Base-by-base conservation (phyloP, 148 eudicot species). In the Diospyros kaki region DNA sequence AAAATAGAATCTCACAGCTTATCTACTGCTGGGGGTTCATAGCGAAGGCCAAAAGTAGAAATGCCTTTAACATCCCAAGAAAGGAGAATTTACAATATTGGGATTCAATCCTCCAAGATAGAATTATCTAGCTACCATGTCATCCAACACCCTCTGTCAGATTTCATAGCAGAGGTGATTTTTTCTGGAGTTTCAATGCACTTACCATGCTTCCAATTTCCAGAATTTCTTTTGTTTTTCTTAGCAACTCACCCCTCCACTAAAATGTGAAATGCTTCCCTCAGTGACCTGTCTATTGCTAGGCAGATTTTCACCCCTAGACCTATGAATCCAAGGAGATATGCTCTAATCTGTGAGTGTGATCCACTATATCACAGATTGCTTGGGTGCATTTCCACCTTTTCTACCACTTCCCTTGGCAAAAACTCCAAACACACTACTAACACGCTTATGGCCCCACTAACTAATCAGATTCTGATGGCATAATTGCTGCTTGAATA, bases 391-490 rank as follows among this genome's bases (percentile, higher is more conserved):
- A 86, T 72, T 83, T 83, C 86, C 89, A 86, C 76, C 79, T 78
- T 75, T 86, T 86, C 58, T 86, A 55, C 89, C 89, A 70, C 86
- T 83, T 28, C 89, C 86, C 79, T 78, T 86, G 41, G 78, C 86
- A 71, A 86, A 86, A 76, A 83, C 89, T 51, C 86, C 86, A 64
- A 81, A 77, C 48, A 86, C 84, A 39, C 79, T 83, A 14, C 28
- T 28, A 28, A 86, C 89, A 79, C 81, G 86, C 68, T 79, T 81
- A 86, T 86, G 83, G 5, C 89, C 89, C 89, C 89, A 86, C 78
- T 83, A 81, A 79, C 28, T 28, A 28, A 28, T 86, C 86, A 75
- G 82, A 75, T 79, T 86, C 89, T 58, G 74, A 60, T 77, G 85
- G 78, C 89, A 81, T 83, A 74, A 38, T 75, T 77, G 66, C 40